Base-by-base conservation (phyloP, 768 basidiomycete species). In the Baorangia bicolor region DNA sequence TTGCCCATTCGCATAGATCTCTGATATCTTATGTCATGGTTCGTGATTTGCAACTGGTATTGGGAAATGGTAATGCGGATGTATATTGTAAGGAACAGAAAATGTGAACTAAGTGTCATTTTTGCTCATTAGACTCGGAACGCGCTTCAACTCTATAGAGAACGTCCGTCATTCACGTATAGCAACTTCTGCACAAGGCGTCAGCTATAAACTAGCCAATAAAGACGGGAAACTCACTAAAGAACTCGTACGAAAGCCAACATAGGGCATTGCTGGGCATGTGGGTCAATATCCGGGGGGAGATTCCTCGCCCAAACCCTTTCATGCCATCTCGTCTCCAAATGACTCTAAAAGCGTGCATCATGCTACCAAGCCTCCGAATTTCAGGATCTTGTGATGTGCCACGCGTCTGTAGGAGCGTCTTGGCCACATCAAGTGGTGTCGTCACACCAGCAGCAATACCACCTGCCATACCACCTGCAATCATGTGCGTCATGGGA, bases 221-320 rank as follows among this genome's bases (percentile, higher is more conserved):
- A 51, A 53, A 37, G 21, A 51, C 33, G 31, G 11, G 45, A 49
- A 48, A 86, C 94, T 76, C 70, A 96, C 94, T 97, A 82, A 97
- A 97, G 76, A 96, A 97, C 74, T 98, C 95, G 67, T 98, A 95
- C 50, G 94, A 95, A 70, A 95, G 77, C 97, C 96, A 99, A 74
- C 92, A 96, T 46, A 99, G 78, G 11, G 97, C 97, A 50, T 96
- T 97, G 69, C 92, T 94, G 7, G 97, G 97, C 86, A 98, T 92
- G 65, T 90, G 92, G 25, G 95, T 96, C 72, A 98, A 75, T 49
- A 99, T 86, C 43, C 97, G 83, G 8, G 97, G 97, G 50, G 92
- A 81, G 64, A 98, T 75, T 25, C 97, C 97, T 63, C 97, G 79
- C 50, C 79, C 77, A 66, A 98, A 93, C 0, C 97, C 97, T 66